Evolutionary conservation across 2,329 filamentous ascomycete genomes (phyloP), one percentile per base, ranked within the genome.

Genomic region (Escovopsis sp.): DNA sequence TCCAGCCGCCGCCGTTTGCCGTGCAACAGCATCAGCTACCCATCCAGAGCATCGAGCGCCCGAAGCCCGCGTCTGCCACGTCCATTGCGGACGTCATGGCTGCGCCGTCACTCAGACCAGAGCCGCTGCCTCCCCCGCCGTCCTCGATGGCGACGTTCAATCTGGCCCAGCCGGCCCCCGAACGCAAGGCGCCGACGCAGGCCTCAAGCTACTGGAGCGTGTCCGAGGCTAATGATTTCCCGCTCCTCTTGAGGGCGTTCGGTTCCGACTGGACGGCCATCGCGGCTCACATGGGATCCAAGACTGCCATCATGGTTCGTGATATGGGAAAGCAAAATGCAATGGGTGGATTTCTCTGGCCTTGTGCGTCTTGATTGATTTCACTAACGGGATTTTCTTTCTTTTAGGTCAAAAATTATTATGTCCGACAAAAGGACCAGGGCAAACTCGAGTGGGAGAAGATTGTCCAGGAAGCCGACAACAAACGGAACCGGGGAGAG

Each of bases 171-270:
- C 47, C 55, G 12, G 26, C 27, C 27, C 18, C 39, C 26, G 69
- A 75, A 44, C 66, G 68, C 30, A 70, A 69, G 39, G 55, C 58
- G 9, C 63, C 64, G 16, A 60, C 60, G 37, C 75, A 77, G 43
- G 73, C 79, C 12, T 85, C 79, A 1, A 88, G 82, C 54, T 90
- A 90, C 54, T 90, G 83, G 83, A 88, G 82, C 48, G 82, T 88
- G 16, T 79, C 79, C 1, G 83, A 90, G 57, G 69, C 79, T 36
- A 79, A 69, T 32, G 82, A 87, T 48, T 90, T 90, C 54, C 76
- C 78, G 26, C 70, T 67, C 37, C 66, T 85, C 39, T 63, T 90
- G 32, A 69, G 66, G 34, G 70, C 83, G 36, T 88, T 85, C 58
- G 83, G 83, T 39, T 84, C 78, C 13, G 81, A 90, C 51, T 90